phyloP scores from a whole-genome alignment of 148 eudicot species.

The Bassia scoparia region DNA sequence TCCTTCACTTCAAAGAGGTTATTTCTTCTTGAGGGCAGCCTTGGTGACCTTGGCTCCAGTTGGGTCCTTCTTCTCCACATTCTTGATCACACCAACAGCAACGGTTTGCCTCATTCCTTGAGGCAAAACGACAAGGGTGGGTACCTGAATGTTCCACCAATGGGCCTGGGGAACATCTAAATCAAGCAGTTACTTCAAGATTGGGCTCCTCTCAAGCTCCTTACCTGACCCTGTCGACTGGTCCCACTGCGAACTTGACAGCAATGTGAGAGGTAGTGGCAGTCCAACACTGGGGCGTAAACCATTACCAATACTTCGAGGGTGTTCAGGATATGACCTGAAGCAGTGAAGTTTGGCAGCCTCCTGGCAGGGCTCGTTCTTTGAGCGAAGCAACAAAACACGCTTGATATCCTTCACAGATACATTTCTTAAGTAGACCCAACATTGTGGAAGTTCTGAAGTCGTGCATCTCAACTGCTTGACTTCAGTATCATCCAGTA shows the following conservation, averaged over 20 bases:
- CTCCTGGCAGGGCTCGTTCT: slow-evolving; percentile 50
- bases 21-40: slow-evolving; percentile 45
- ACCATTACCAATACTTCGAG: slow-evolving; percentile 46
- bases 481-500: slow-evolving; percentile 41
- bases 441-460: slow-evolving; percentile 45
- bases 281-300: slow-evolving; percentile 45
- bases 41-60: slow-evolving; percentile 47
- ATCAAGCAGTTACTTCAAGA: slow-evolving; percentile 47
- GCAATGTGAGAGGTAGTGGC: slow-evolving; percentile 55
- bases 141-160: slow-evolving; percentile 47
- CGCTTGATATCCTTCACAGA: slow-evolving; percentile 51
- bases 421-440: slow-evolving; percentile 46
- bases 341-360: slow-evolving; percentile 45
- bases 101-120: slow-evolving; percentile 50
- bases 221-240: slow-evolving; percentile 49
- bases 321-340: slow-evolving; percentile 57
- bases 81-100: slow-evolving; percentile 49
- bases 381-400: slow-evolving; percentile 45
- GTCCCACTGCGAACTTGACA: slow-evolving; percentile 43
- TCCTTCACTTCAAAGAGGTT: not conserved
- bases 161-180: slow-evolving; percentile 52
- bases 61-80: slow-evolving; percentile 51
- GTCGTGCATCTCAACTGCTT: slow-evolving; percentile 51
- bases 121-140: slow-evolving; percentile 48
- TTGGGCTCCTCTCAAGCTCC: slow-evolving; percentile 49